These are phyloP conservation scores for Ceratobasidium sp. DNA, from an alignment of 1,284 basidiomycete species.

Conservation along the genomic window DNA sequence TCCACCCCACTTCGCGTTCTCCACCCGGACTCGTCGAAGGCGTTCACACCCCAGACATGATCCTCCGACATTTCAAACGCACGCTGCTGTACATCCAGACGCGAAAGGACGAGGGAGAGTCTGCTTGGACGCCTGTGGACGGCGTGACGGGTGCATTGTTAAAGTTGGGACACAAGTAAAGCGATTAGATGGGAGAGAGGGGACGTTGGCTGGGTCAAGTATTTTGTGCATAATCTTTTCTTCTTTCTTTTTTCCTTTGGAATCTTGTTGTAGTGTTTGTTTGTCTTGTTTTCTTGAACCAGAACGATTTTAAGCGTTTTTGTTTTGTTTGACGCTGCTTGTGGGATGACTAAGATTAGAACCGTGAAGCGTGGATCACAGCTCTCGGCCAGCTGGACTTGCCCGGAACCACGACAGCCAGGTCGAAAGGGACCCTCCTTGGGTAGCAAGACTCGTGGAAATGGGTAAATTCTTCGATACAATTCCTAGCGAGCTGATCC, in stretches of 20 bases:
- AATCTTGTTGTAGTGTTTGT: constrained; percentile 28
- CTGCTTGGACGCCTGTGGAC: constrained; percentile 83
- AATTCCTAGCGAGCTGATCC: constrained; percentile 62
- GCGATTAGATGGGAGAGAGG: not conserved
- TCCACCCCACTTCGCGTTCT: constrained; percentile 84
- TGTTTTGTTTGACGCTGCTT: not conserved
- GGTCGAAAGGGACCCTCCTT: not conserved
- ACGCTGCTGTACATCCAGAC: constrained; percentile 85
- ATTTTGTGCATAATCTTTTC: constrained; percentile 19
- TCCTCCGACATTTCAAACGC: constrained; percentile 91
- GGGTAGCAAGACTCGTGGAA: not conserved
- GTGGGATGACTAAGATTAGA: not conserved
- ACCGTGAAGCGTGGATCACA: not conserved
- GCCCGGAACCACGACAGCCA: constrained; percentile 11
- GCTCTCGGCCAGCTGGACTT: not conserved
- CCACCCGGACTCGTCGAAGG: constrained; percentile 89
- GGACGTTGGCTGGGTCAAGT: constrained; percentile 19
- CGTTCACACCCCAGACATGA: constrained; percentile 91
- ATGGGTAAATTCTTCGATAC: constrained; percentile 66
- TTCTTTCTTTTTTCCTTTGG: constrained; percentile 29
- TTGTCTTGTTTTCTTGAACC: constrained; percentile 3
- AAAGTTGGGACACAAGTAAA: constrained; percentile 79
- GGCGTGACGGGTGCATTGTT: constrained; percentile 80
- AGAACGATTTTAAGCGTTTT: not conserved
- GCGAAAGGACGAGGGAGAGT: constrained; percentile 71